Base-by-base conservation (phyloP, 345 rosid genomes). In the Carallia pectinifolia region DNA sequence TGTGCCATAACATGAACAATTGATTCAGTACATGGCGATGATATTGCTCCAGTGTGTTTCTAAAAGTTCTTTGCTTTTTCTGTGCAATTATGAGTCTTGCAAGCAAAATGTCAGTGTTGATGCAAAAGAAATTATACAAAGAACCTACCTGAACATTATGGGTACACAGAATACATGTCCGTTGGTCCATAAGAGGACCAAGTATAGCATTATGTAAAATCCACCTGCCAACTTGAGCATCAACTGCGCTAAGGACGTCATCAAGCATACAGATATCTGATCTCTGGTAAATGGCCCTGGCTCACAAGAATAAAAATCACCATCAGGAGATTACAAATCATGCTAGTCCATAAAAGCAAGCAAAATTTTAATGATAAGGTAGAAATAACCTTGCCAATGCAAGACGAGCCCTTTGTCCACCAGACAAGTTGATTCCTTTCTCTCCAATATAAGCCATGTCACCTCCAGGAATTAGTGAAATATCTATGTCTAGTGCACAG, bases 401-500 rank as follows among this genome's bases (percentile, higher is more conserved):
- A 83, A 93, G 90, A 29, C 98, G 94, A 77, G 97, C 92, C 83
- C 89, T 87, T 80, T 93, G 97, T 68, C 98, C 98, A 64, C 98
- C 97, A 19, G 98, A 93, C 80, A 93, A 85, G 82, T 91, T 91
- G n/a, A 77, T 70, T 72, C 97, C 98, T 83, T 91, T 91, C 69
- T 89, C 93, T 62, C 96, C 97, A 74, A 91, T 85, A 76, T 77
- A 74, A 69, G 96, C 85, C 92, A 86, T 79, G 80, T 93, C 98
- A 58, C 87, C 88, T 81, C 96, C 93, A 66, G 76, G 86, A 97
- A 91, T 91, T 58, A 73, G 72, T 54, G 97, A 91, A 76, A 89
- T 77, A 79, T 93, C 98, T 38, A 84, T 78, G 75, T 93, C 90
- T 71, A 93, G 74, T 69, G 98, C 85, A 67, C 98, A 91, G 37